phyloP scores from a whole-genome alignment of 2,329 filamentous ascomycete genomes.

The Ascomycota sp. region DNA sequence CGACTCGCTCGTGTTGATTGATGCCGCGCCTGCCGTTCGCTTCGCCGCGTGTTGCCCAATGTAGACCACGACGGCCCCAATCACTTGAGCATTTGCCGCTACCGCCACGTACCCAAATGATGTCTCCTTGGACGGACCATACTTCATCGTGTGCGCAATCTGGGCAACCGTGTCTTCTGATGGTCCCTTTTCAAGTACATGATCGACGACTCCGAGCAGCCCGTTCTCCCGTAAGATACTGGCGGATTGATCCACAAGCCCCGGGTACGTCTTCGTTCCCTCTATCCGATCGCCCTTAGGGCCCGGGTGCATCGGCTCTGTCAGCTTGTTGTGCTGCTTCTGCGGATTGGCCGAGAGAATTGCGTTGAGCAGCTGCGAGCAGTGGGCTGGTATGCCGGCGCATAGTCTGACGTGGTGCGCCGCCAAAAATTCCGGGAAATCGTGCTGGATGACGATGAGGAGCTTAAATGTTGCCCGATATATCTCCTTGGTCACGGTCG shows the following conservation, averaged over 20 bases:
- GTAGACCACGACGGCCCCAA: conserved; percentile 71
- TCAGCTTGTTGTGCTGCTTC: conserved; percentile 40
- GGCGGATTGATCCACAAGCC: conserved; percentile 41
- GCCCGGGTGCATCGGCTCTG: conserved; percentile 31
- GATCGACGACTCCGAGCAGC: conserved; percentile 38
- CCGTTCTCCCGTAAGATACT: conserved; percentile 31
- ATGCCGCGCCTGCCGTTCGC: conserved; percentile 36
- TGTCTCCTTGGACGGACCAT: conserved; percentile 33
- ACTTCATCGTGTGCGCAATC: conserved; percentile 53
- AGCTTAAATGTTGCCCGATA: conserved; percentile 73
- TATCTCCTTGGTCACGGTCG: conserved; percentile 55
- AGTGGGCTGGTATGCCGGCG: conserved; percentile 62
- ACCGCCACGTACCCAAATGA: conserved; percentile 47
- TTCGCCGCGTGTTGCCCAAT: conserved; percentile 54
- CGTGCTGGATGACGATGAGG: conserved; percentile 70
- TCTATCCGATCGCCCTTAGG: conserved; percentile 60
- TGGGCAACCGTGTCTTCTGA: conserved; percentile 57
- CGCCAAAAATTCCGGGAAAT: conserved; percentile 82
- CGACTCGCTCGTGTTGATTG: conserved; percentile 18
- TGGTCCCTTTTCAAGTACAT: conserved; percentile 37
- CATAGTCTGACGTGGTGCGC: conserved; percentile 72
- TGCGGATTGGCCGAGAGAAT: conserved; percentile 69
- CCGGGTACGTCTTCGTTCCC: conserved; percentile 48
- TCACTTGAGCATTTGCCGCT: conserved; percentile 46
- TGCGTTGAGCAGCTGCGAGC: conserved; percentile 72